These are phyloP conservation scores for Teunomyces cretensis DNA, from an alignment of 805 yeast species.

Conservation along the genomic window DNA sequence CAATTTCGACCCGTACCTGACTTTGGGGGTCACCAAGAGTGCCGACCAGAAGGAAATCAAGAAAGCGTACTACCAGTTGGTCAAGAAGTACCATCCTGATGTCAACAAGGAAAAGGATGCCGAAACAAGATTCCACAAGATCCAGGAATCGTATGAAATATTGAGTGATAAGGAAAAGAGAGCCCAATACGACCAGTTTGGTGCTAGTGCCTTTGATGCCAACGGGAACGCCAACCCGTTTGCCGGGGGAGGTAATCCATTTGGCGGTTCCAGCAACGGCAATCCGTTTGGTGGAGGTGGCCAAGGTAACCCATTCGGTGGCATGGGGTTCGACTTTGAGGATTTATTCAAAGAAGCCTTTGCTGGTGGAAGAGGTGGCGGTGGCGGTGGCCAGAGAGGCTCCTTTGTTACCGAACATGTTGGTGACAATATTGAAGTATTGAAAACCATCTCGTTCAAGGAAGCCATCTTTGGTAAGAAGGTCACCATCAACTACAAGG, in stretches of 20 bases:
- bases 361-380: slow-evolving; percentile 34
- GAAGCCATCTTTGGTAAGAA: slow-evolving; percentile 85
- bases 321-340: slow-evolving; percentile 49
- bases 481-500: slow-evolving; percentile 64
- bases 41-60: slow-evolving; percentile 86
- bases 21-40: slow-evolving; percentile 69
- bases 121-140: slow-evolving; percentile 83
- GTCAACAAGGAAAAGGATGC: slow-evolving; percentile 89
- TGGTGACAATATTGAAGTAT: slow-evolving; percentile 85
- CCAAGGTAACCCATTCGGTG: slow-evolving; percentile 49
- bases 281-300: slow-evolving; percentile 35
- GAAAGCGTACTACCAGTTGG: slow-evolving; percentile 89
- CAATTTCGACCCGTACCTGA: slow-evolving; percentile 75
- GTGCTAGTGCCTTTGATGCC: slow-evolving; percentile 78
- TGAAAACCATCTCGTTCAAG: slow-evolving; percentile 72
- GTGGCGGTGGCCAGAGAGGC: slow-evolving; percentile 39
- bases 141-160: slow-evolving; percentile 93
- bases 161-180: slow-evolving; percentile 82
- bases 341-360: slow-evolving; percentile 51
- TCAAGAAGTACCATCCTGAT: slow-evolving; percentile 95
- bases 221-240: slow-evolving; percentile 52
- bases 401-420: slow-evolving; percentile 71
- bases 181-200: slow-evolving; percentile 88
- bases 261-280: slow-evolving; percentile 33
- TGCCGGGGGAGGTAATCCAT: slow-evolving; percentile 33